These are phyloP conservation scores for Aspergillus sp. DNA, from an alignment of 2,329 filamentous ascomycete species.

Conservation along the genomic window DNA sequence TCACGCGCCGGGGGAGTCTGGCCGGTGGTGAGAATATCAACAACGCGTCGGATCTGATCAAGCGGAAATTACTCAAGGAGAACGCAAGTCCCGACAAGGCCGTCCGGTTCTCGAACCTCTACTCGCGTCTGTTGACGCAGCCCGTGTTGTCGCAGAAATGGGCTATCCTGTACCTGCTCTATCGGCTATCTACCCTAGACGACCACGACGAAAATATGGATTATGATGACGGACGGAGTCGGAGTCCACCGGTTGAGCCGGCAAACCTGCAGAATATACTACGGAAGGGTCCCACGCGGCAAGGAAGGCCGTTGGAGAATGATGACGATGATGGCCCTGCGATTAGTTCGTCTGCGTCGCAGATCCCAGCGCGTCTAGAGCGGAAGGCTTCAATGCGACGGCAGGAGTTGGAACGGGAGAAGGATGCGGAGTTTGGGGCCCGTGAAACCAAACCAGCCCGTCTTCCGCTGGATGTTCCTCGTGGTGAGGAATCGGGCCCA, in stretches of 20 bases:
- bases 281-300: constrained; percentile 24
- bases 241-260: constrained; percentile 41
- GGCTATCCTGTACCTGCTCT: constrained; percentile 89
- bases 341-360: constrained; percentile 41
- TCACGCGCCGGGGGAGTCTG: constrained; percentile 27
- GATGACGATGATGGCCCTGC: constrained; percentile 38
- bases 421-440: constrained; percentile 17
- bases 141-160: constrained; percentile 94
- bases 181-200: constrained; percentile 71
- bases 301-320: constrained; percentile 18
- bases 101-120: constrained; percentile 83
- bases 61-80: constrained; percentile 76
- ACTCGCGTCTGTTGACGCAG: constrained; percentile 82
- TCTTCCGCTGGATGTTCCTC: not conserved
- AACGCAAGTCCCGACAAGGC: constrained; percentile 72
- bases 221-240: constrained; percentile 23
- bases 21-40: constrained; percentile 60
- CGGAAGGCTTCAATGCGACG: constrained; percentile 24
- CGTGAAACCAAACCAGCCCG: constrained; percentile 10
- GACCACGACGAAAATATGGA: constrained; percentile 19
- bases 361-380: constrained; percentile 26
- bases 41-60: constrained; percentile 90
- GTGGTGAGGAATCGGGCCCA: constrained; percentile 14
- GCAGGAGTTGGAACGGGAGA: constrained; percentile 17
- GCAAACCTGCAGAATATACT: constrained; percentile 37